These are phyloP conservation scores for Scopulariopsis brevicaulis DNA, from an alignment of 2,329 filamentous ascomycete species.

Conservation along the genomic window DNA sequence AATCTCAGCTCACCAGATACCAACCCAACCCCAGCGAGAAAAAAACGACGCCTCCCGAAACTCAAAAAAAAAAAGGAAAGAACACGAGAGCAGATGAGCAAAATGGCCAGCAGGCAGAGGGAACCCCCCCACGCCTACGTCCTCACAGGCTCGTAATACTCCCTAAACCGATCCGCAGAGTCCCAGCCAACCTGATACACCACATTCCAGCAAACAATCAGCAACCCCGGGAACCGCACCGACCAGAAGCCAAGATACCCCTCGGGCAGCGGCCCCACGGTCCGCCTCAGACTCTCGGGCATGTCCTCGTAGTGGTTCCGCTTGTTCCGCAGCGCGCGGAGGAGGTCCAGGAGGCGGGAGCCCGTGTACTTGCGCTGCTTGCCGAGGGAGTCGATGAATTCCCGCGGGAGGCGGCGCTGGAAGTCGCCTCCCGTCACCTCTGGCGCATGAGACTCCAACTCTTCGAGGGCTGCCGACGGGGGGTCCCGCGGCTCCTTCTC, in stretches of 20 bases:
- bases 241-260: constrained; percentile 83
- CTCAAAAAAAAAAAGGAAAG: too few species aligned
- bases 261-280: constrained; percentile 63
- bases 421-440: constrained; percentile 62
- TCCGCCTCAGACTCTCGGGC: constrained; percentile 60
- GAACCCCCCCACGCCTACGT: constrained; percentile 9
- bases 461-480: constrained; percentile 54
- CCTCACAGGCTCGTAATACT: constrained; percentile 51
- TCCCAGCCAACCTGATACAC: constrained; percentile 56
- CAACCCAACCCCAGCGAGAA: too few species aligned
- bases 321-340: constrained; percentile 88
- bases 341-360: constrained; percentile 67
- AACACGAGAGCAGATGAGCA: too few species aligned
- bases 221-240: constrained; percentile 61
- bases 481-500: constrained; percentile 85
- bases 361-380: constrained; percentile 95
- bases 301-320: constrained; percentile 97
- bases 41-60: too few species aligned
- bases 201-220: constrained; percentile 70
- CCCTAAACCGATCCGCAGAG: constrained; percentile 53
- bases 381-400: constrained; percentile 80
- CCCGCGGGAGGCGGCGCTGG: constrained; percentile 59
- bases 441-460: constrained; percentile 42
- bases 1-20: too few species aligned
- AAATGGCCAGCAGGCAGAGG: too few species aligned